Evolutionary conservation across 2,329 filamentous ascomycete genomes (phyloP).

Genomic region (Rhinocladiella similis): DNA sequence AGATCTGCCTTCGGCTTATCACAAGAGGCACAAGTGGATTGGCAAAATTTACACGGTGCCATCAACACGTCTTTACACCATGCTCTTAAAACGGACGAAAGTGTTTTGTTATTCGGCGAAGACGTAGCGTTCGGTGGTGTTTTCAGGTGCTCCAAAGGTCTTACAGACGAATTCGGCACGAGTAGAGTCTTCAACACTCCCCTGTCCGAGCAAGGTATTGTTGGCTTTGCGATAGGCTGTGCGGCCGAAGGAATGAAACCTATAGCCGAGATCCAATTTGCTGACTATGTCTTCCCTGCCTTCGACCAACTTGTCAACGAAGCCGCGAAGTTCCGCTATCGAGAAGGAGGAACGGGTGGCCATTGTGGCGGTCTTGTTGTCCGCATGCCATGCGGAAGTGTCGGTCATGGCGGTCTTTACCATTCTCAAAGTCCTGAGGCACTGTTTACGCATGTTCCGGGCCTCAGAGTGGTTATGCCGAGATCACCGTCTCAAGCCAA

Average conservation of each 20-base stretch:
- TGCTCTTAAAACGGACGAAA: slow-evolving; percentile 79
- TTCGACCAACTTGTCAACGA: slow-evolving; percentile 96
- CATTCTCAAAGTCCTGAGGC: slow-evolving; percentile 89
- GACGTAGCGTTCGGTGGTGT: slow-evolving; percentile 97
- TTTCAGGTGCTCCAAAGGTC: slow-evolving; percentile 89
- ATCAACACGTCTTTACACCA: slow-evolving; percentile 87
- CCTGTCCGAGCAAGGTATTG: slow-evolving; percentile 87
- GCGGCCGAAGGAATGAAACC: slow-evolving; percentile 91
- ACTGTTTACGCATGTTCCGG: slow-evolving; percentile 85
- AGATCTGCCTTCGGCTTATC: slow-evolving; percentile 73
- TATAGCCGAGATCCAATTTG: slow-evolving; percentile 93
- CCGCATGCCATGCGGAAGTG: slow-evolving; percentile 85
- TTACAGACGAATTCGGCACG: slow-evolving; percentile 81
- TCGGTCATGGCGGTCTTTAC: slow-evolving; percentile 85
- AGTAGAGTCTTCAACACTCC: slow-evolving; percentile 97
- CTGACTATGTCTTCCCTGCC: slow-evolving; percentile 89
- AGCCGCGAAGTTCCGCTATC: slow-evolving; percentile 82
- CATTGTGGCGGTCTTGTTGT: slow-evolving; percentile 78
- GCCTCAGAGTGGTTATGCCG: slow-evolving; percentile 80
- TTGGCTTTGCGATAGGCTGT: slow-evolving; percentile 88
- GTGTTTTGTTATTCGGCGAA: slow-evolving; percentile 89
- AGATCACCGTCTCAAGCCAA: slow-evolving; percentile 86
- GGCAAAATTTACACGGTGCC: slow-evolving; percentile 91
- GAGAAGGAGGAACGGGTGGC: slow-evolving; percentile 65
- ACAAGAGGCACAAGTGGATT: slow-evolving; percentile 70